A percentile compares a stretch with the other conserved stretches of the same genome.
Evolutionary conservation across 331 rosid genomes (phyloP).

Genomic region (Spiraea crenata): DNA sequence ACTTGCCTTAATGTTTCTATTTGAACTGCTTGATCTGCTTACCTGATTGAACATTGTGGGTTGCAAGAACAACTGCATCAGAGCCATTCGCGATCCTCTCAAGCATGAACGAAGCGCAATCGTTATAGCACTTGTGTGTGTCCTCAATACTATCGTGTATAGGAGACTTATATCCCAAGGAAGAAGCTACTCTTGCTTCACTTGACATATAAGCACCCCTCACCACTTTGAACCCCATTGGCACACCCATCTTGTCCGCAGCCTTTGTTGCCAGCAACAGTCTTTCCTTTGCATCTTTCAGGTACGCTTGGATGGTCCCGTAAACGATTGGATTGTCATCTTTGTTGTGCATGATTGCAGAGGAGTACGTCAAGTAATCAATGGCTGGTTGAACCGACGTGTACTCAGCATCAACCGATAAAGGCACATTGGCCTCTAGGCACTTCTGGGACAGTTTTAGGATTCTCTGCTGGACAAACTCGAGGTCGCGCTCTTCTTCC

Average conservation of each 20-base stretch:
- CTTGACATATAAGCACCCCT: constrained; percentile 94
- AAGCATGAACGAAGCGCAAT: constrained; percentile 59
- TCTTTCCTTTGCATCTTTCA: constrained; percentile 80
- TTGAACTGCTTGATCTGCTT: background rate
- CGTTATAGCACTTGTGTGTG: constrained; percentile 72
- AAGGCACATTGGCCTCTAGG: constrained; percentile 47
- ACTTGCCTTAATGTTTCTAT: background rate
- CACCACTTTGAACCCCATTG: constrained; percentile 82
- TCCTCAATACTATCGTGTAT: constrained; percentile 64
- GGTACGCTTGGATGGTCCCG: constrained; percentile 75
- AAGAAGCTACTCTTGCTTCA: constrained; percentile 53
- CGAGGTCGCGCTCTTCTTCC: constrained; percentile 66
- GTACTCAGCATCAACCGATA: constrained; percentile 79
- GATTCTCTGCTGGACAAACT: constrained; percentile 51
- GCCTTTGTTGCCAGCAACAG: constrained; percentile 37
- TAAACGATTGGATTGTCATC: constrained; percentile 48
- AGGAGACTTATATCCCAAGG: constrained; percentile 66
- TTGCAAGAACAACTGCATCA: constrained; percentile 70
- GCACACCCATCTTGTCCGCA: constrained; percentile 58
- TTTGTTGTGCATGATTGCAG: constrained; percentile 58
- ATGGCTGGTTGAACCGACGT: constrained; percentile 81
- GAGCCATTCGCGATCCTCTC: constrained; percentile 61
- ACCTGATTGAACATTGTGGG: constrained; percentile 90
- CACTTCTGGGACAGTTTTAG: constrained; percentile 52
- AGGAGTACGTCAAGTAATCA: constrained; percentile 79